Conservation (phyloP, 2,329 filamentous ascomycete genomes). For the Furcasterigmium sp. region DNA sequence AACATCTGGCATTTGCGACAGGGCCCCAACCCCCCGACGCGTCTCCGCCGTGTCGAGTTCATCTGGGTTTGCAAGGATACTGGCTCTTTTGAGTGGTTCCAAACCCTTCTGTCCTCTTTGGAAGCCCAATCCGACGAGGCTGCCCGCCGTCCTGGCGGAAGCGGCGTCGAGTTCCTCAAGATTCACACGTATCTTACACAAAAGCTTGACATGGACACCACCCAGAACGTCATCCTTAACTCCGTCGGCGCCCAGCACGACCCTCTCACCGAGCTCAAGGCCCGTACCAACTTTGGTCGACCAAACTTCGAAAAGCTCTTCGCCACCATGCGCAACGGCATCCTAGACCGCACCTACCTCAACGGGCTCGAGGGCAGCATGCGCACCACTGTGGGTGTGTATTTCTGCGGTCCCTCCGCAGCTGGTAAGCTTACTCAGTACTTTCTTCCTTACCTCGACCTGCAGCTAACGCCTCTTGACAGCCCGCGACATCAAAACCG, state of each 20-base stretch:
- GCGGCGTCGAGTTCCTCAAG: constrained; percentile 79
- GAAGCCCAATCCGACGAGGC: constrained; percentile 77
- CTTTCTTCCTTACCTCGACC: neutral
- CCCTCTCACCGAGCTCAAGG: constrained; percentile 85
- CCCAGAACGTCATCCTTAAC: constrained; percentile 96
- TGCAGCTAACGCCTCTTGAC: constrained; percentile 34
- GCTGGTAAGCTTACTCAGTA: constrained; percentile 42
- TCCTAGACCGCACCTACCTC: constrained; percentile 80
- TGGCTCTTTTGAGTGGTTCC: constrained; percentile 97
- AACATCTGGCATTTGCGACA: constrained; percentile 97
- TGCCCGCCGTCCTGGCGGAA: constrained; percentile 60
- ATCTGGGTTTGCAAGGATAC: constrained; percentile 99
- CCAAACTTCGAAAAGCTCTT: constrained; percentile 84
- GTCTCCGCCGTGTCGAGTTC: constrained; percentile 92
- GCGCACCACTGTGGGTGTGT: constrained; percentile 87
- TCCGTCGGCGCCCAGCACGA: constrained; percentile 84
- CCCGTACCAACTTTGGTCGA: constrained; percentile 88
- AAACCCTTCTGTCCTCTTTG: constrained; percentile 83
- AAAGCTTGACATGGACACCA: constrained; percentile 83
- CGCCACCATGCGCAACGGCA: constrained; percentile 78
- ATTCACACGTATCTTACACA: constrained; percentile 98
- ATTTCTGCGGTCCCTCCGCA: constrained; percentile 89
- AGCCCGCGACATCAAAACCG: constrained; percentile 80
- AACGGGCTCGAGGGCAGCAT: constrained; percentile 71
- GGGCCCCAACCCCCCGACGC: constrained; percentile 79